Evolutionary conservation across 345 rosid genomes (phyloP).

Genomic region (Atalantia buxifolia): DNA sequence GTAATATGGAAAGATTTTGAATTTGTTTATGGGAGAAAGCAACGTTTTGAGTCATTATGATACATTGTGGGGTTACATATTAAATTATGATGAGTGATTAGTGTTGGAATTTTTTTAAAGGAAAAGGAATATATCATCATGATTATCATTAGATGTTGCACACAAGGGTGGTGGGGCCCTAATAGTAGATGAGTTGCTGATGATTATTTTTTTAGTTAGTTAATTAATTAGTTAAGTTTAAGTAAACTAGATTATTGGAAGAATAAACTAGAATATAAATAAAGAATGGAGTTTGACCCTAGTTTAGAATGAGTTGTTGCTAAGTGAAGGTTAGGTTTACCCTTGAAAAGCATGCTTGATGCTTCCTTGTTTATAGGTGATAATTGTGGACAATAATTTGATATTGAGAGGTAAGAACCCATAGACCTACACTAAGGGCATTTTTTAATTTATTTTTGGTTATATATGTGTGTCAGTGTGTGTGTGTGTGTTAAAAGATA

Average conservation of each 20-base stretch:
- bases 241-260: not conserved
- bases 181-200: not conserved
- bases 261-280: not conserved
- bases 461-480: not conserved
- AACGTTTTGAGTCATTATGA: conserved; percentile 21
- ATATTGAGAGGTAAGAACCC: not conserved
- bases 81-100: conserved; percentile 4
- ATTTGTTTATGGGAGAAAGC: conserved; percentile 13
- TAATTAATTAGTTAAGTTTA: not conserved
- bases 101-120: conserved; percentile 4
- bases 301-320: not conserved
- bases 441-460: not conserved
- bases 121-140: conserved; percentile 8
- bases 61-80: conserved; percentile 6
- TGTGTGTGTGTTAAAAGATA: not conserved
- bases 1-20: not conserved
- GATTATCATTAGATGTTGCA: conserved; percentile 5
- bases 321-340: not conserved
- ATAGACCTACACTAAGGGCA: not conserved
- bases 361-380: not conserved
- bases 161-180: not conserved
- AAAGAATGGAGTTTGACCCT: not conserved
- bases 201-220: not conserved
- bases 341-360: not conserved
- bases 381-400: not conserved